A percentile compares a stretch with the other conserved stretches of the same genome.
Evolutionary conservation across 2,329 filamentous ascomycete species (phyloP).

Genomic region (Pseudogymnoascus sp.): DNA sequence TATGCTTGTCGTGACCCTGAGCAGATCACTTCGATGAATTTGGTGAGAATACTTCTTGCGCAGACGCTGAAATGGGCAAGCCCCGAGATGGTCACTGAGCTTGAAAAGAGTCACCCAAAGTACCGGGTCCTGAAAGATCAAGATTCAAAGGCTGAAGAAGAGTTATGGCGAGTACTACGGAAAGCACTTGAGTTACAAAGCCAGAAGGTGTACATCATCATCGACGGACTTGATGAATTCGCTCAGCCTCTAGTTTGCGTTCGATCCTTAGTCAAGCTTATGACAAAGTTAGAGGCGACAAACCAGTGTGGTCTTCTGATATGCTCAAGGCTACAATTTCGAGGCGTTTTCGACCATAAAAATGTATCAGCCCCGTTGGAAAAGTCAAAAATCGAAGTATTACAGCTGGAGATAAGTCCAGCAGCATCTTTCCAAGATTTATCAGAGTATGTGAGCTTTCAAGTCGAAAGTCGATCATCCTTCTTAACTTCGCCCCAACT

Average conservation of each 20-base stretch:
- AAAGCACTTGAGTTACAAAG: neutral
- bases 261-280: neutral
- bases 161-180: neutral
- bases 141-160: neutral
- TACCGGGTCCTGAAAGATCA: neutral
- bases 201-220: constrained; percentile 9
- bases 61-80: neutral
- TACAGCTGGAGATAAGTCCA: neutral
- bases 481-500: neutral
- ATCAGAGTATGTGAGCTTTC: neutral
- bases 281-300: neutral
- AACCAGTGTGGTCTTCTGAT: neutral
- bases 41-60: neutral
- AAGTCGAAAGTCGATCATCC: neutral
- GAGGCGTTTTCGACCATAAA: neutral
- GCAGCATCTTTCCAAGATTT: neutral
- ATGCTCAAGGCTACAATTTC: neutral
- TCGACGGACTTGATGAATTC: constrained; percentile 9
- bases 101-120: neutral
- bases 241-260: neutral
- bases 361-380: neutral
- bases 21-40: neutral
- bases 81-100: neutral
- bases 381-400: neutral
- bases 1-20: neutral